These are phyloP conservation scores for Aphanoascus verrucosus DNA, from an alignment of 2,329 filamentous ascomycete species.

Conservation along the genomic window DNA sequence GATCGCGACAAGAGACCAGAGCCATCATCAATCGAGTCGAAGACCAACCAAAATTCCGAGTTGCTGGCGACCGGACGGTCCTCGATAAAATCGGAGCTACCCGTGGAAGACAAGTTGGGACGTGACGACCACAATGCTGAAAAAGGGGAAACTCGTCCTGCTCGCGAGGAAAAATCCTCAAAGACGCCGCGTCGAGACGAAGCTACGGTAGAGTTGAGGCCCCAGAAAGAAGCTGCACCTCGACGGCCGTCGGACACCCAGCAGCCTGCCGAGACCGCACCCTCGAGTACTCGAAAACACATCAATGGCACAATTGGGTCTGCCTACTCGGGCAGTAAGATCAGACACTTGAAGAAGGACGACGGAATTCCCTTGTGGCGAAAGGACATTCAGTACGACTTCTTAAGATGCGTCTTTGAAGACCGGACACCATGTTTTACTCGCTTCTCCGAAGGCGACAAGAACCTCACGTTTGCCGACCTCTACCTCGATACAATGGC, in stretches of 20 bases:
- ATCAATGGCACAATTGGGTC: conserved; percentile 56
- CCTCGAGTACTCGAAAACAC: conserved; percentile 47
- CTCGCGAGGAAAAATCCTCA: not conserved
- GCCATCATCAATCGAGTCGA: not conserved
- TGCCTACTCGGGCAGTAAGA: conserved; percentile 58
- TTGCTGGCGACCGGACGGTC: not conserved
- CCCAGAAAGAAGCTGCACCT: not conserved
- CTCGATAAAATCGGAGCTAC: not conserved
- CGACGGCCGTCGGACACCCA: conserved; percentile 1
- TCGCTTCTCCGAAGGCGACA: conserved; percentile 74
- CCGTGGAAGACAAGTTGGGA: not conserved
- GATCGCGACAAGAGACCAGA: not conserved
- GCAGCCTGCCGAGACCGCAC: conserved; percentile 17
- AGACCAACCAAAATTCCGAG: not conserved
- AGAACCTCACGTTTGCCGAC: conserved; percentile 72
- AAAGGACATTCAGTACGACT: conserved; percentile 57
- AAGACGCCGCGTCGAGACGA: not conserved
- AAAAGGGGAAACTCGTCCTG: not conserved
- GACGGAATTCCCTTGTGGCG: conserved; percentile 57
- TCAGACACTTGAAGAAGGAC: conserved; percentile 56
- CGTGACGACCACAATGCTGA: not conserved
- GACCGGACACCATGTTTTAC: conserved; percentile 64
- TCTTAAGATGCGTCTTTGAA: conserved; percentile 52
- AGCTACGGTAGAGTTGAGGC: not conserved
- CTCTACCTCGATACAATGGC: conserved; percentile 99